Evolutionary conservation across 805 yeast species (phyloP), one percentile per base, ranked within the genome.

Genomic region (Candida nemodendra): DNA sequence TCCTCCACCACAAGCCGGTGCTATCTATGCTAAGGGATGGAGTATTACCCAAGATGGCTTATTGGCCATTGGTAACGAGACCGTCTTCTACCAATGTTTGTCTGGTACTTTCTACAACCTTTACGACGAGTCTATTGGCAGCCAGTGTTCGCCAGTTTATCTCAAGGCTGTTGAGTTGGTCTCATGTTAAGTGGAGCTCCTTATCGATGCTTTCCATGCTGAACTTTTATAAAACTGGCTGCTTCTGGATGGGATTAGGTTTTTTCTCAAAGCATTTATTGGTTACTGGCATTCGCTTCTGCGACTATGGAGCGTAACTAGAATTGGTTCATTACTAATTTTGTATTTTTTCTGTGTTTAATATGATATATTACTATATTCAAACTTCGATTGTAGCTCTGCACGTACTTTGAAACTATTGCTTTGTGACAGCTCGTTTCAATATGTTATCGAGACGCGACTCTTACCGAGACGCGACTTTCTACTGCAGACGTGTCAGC

Each of bases 1-100:
- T 53, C 81, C 81, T 35, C 76, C 79, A 61, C 81, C 81, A 47
- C 82, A 76, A 63, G 80, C 76, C 35, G 76, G 76, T 60, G 66
- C 76, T 38, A 69, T 70, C 42, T 68, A 70, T 53, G 77, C 78
- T 51, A 71, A 68, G 36, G 76, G 77, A 43, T 71, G 77, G 77
- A 60, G 72, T 38, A 66, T 72, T 47, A 53, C 68, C 38, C 47
- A 55, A 32, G 75, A 66, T 22, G 72, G 68, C 28, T 64, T 66
- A 62, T 68, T 75, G 56, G 72, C 78, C 38, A 61, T 75, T 48
- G 81, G 79, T 57, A 59, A 62, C 54, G 57, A 56, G 35, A 61
- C 68, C 29, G 58, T 59, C 27, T 75, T 75, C 72, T 74, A 67
- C 69, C 73, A 72, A 59, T 75, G 81, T 61, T 52, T 62, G 46